Percentiles rank a stretch among this genome's conserved stretches.
Conservation (phyloP, 2,329 filamentous ascomycete species). For the Fusarium redolens region DNA sequence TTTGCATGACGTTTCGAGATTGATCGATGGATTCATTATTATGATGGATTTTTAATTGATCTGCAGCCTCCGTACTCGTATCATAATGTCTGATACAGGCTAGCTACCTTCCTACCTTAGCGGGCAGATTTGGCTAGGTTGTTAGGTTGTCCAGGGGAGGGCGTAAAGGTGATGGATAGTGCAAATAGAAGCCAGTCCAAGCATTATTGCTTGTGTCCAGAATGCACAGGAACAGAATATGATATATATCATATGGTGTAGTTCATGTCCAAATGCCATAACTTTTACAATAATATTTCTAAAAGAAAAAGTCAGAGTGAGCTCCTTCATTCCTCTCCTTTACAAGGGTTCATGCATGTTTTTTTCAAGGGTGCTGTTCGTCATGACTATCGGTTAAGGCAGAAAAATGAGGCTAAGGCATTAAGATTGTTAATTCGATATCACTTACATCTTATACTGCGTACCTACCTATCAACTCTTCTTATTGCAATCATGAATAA, state of each 20-base stretch:
- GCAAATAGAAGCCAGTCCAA: not conserved
- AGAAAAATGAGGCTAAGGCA: conserved; percentile 33
- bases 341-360: not conserved
- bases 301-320: not conserved
- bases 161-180: not conserved
- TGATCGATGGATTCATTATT: not conserved
- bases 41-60: not conserved
- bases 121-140: not conserved
- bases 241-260: not conserved
- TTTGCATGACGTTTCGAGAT: conserved; percentile 1
- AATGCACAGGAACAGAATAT: not conserved
- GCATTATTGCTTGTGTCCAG: not conserved
- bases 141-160: not conserved
- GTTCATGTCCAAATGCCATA: not conserved
- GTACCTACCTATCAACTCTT: not conserved
- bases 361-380: not conserved
- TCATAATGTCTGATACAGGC: not conserved
- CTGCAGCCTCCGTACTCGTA: not conserved
- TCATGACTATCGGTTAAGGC: conserved; percentile 15
- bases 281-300: not conserved
- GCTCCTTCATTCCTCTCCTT: not conserved
- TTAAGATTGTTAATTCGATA: not conserved
- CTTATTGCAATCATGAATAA: not conserved
- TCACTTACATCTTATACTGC: not conserved
- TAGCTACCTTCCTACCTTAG: conserved; percentile 2